Evolutionary conservation across 1,139 yeast genomes (phyloP).

Genomic region (Hemisphaericaspora xylofermentans): DNA sequence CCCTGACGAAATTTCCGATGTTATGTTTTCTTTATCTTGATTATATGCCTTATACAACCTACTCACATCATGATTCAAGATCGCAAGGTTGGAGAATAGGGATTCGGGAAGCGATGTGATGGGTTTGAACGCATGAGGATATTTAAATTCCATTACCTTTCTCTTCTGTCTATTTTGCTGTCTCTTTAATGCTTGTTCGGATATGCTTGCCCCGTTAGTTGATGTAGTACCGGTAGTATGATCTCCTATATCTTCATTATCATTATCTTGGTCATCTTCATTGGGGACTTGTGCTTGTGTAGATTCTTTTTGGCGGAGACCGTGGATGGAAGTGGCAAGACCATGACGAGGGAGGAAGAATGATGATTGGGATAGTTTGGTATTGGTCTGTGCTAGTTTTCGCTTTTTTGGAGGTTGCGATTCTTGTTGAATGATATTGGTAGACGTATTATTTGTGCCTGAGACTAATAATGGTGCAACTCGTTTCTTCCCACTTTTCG

Average conservation of each 20-base stretch:
- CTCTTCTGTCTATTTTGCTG: slow-evolving; percentile 35
- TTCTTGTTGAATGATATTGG: slow-evolving; percentile 4
- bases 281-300: slow-evolving; percentile 10
- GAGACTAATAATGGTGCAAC: slow-evolving; percentile 84
- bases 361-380: slow-evolving; percentile 41
- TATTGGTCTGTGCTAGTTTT: slow-evolving; percentile 14
- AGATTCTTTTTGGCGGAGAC: slow-evolving; percentile 29
- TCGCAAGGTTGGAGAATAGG: slow-evolving; percentile 32
- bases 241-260: slow-evolving; percentile 44
- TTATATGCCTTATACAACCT: slow-evolving; percentile 20
- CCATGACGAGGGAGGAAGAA: slow-evolving; percentile 49
- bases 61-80: slow-evolving; percentile 34
- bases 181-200: slow-evolving; percentile 35
- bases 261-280: slow-evolving; percentile 36
- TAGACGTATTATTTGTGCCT: slow-evolving; percentile 34
- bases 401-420: slow-evolving; percentile 7
- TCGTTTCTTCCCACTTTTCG: slow-evolving; percentile 81
- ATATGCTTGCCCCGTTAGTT: slow-evolving; percentile 19
- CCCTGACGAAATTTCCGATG: slow-evolving; percentile 24
- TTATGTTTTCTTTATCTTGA: slow-evolving; percentile 16
- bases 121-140: slow-evolving; percentile 38
- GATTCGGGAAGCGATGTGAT: slow-evolving; percentile 38
- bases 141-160: slow-evolving; percentile 33
- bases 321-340: slow-evolving; percentile 47
- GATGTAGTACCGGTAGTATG: slow-evolving; percentile 18